Evolutionary conservation across 352 stramenopile species (phyloP), one percentile per base, ranked within the genome.

Genomic region (Globisporangium spinosum): DNA sequence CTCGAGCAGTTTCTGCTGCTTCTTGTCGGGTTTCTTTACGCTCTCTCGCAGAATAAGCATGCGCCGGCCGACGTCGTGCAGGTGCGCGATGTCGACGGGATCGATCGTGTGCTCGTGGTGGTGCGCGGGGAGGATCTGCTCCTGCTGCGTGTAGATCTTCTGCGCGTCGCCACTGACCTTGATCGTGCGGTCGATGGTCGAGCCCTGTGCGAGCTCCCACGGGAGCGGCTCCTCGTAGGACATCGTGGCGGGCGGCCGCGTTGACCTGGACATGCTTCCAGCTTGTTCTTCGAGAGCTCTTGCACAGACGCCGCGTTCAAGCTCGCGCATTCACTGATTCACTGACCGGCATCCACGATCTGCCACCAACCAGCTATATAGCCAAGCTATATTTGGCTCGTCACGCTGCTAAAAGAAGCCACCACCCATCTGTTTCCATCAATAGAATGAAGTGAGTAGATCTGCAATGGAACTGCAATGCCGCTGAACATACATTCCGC

Each of bases 31-130:
- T 38, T 63, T 69, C 60, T 77, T 77, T 1, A 73, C 78, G 1
- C 80, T 75, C 51, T 84, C 78, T n/a, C 77, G 69, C 55, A 93
- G 65, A 23, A 91, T 78, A 49, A 79, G 68, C 58, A 87, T 76
- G 23, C 76, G 78, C 2, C 78, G 76, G 1, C 86, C 84, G 17
- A 94, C 77, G 38, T 92, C 77, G 27, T 86, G 78, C 49, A 94
- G 63, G 60, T 89, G 84, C 54, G 83, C 72, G 2, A 62, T 71
- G 15, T 62, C 67, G 27, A 56, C 70, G 3, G 77, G 73, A 53
- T 89, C 74, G 45, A 77, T 32, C 10, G 55, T 56, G 65, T 80
- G 76, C 13, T 90, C 84, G 10, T 86, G 74, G n/a, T 76, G 65
- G 34, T 92, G 62, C 38, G 78, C 73, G n/a, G 83, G 80, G 43